Conservation (phyloP, 139 green algal species). For the Tetratostichococcus sp. region DNA sequence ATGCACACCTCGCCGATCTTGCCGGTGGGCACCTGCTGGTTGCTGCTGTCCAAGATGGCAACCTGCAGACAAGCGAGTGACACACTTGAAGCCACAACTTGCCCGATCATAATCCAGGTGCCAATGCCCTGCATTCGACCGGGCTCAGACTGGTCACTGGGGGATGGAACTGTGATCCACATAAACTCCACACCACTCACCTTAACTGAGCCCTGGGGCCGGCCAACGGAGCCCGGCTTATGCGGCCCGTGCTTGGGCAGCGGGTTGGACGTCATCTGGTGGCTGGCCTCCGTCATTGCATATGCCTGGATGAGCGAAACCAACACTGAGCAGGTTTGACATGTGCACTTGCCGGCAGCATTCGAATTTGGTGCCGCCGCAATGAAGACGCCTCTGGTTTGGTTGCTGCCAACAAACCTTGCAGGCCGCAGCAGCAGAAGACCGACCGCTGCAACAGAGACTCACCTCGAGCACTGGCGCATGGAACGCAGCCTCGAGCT, state of each 20-base stretch:
- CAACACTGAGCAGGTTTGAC: too few relatives aligned
- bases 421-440: neutral
- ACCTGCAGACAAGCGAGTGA: conserved; percentile 25
- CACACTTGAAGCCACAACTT: too few relatives aligned
- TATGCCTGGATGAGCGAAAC: conserved; percentile 51
- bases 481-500: conserved; percentile 66
- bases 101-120: too few relatives aligned
- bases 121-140: too few relatives aligned
- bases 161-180: too few relatives aligned
- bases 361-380: too few relatives aligned
- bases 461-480: conserved; percentile 80
- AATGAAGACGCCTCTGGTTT: too few relatives aligned
- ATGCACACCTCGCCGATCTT: conserved; percentile 77
- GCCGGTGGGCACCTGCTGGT: conserved; percentile 25
- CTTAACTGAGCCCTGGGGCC: conserved; percentile 32
- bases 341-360: too few relatives aligned
- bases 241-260: conserved; percentile 57
- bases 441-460: neutral
- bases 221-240: conserved; percentile 56
- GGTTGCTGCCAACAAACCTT: too few relatives aligned
- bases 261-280: conserved; percentile 84
- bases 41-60: conserved; percentile 40
- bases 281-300: conserved; percentile 84
- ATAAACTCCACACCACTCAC: conserved; percentile 16
- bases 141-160: too few relatives aligned